Evolutionary conservation across 371 early-diverging fungal species (phyloP).

Genomic region (Smittium culicis): DNA sequence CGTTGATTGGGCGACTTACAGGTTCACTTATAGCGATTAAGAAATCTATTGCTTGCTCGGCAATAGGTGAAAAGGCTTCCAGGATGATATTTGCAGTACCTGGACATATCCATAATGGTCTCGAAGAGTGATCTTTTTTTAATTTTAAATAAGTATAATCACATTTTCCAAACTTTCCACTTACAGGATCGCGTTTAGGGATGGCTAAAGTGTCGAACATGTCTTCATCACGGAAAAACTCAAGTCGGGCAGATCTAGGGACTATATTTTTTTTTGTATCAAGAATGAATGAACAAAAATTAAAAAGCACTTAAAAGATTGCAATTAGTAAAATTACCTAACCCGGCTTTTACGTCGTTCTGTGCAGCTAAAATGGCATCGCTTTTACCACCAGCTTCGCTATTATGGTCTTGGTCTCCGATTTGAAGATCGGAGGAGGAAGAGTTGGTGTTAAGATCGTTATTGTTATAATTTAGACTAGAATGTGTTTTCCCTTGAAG

Average conservation of each 20-base stretch:
- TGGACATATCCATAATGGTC: slow-evolving; percentile 94
- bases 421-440: background rate
- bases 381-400: background rate
- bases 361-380: slow-evolving; percentile 1
- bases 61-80: slow-evolving; percentile 90
- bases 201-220: slow-evolving; percentile 2
- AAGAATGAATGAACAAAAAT: background rate
- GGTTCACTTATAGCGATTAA: slow-evolving; percentile 98
- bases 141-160: slow-evolving; percentile 65
- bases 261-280: no score
- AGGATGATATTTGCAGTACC: slow-evolving; percentile 87
- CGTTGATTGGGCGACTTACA: slow-evolving; percentile 84
- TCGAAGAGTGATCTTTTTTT: slow-evolving; percentile 71
- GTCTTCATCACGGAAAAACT: slow-evolving; percentile 5
- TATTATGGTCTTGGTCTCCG: background rate
- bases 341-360: slow-evolving; percentile 5
- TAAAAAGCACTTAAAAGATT: background rate
- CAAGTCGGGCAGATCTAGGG: slow-evolving; percentile 3
- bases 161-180: slow-evolving; percentile 42
- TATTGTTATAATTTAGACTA: background rate
- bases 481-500: background rate
- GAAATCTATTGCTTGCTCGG: slow-evolving; percentile 95
- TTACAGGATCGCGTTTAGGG: slow-evolving; percentile 19
- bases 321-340: background rate
- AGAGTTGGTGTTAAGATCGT: background rate